Base-by-base conservation (phyloP, 2,329 filamentous ascomycete species). In the Fusarium coffeatum region DNA sequence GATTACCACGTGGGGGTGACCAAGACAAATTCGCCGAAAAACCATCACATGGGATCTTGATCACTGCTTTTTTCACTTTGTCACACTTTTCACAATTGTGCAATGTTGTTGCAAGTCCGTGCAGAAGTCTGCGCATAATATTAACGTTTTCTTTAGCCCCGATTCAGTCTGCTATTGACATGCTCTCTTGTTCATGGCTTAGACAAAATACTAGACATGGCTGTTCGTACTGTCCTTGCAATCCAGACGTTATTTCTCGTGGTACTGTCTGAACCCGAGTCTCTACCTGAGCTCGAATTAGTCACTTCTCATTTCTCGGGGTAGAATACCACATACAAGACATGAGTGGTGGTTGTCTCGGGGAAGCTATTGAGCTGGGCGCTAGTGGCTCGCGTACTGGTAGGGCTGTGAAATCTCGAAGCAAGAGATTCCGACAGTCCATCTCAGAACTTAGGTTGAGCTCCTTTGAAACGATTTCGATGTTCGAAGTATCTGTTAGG, bases 191-290 rank as follows among this genome's bases (percentile, higher is more conserved):
- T 15, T 72, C 59, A 76, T 58, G 70, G 58, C 11, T 63, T 59
- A 7, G 71, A 69, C 5, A 74, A 25, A 2, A 74, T 71, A 8
- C 71, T 68, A 12, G 71, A 64, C 72, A 79, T 77, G 30, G 77
- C 77, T 7, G 74, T 55, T 8, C 75, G 74, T 28, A 79, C 75
- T 11, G 78, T 79, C 41, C 69, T 74, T 34, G 75, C 73, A 55
- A 80, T 77, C 71, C 75, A 73, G 15, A 76, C 73, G 55, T 79
- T 79, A 7, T 73, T 78, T 18, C 41, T 57, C 5, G 71, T 64
- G 4, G 69, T 66, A 4, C 66, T 66, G 15, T 68, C 64, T 1
- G 27, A 22, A 5, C 49, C 45, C 3, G 53, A 45, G 7, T 61
- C 23, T 16, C n/a, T 54, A 5, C 42, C 65, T 69, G 8, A 4